Base-by-base conservation (phyloP, 2,329 filamentous ascomycete genomes). In the Alternaria angustiovoidea region DNA sequence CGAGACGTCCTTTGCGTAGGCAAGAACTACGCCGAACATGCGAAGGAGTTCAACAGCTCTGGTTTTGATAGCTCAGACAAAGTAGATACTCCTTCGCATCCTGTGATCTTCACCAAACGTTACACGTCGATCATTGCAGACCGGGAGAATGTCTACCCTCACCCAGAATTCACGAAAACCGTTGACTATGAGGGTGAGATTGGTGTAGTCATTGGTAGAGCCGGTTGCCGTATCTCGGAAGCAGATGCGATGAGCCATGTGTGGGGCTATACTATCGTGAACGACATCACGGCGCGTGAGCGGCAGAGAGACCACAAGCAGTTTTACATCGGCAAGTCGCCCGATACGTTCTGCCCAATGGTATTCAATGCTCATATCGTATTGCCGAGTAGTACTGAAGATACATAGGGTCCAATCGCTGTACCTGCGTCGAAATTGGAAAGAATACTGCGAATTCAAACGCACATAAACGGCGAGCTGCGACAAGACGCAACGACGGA, bases 1-100 rank as follows among this genome's bases (percentile, higher is more conserved):
- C 78, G 85, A 26, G 84, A 87, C 68, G 75, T 87, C n/a, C 78
- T 87, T 2, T 83, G 47, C 30, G 83, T 87, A 2, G 84, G 85
- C 28, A 86, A 87, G 68, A 87, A 87, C 64, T 88, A 87, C 64
- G 75, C 78, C 32, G 85, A 85, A 41, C 85, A 88, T 67, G 85
- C 85, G 1, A 83, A 81, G 54, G 85, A 87, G 61, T 87, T 88
- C 75, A 85, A 87, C 65, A 78, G 73, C 11, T 84, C 82, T 1
- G 85, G 85, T 0, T 87, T 82, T 64, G 86, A 87, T 68, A 81
- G 80, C 56, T 84, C 80, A 5, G 85, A 88, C 64, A 87, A 86
- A 63, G 75, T 79, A 0, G 84, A 85, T 55, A 75, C 78, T 42
- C 84, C 84, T 0, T 83, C 81, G 0, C 82, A 86, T 61, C 85